Evolutionary conservation across 108 stramenopile genomes (phyloP).

Genomic region (Seminavis robusta): DNA sequence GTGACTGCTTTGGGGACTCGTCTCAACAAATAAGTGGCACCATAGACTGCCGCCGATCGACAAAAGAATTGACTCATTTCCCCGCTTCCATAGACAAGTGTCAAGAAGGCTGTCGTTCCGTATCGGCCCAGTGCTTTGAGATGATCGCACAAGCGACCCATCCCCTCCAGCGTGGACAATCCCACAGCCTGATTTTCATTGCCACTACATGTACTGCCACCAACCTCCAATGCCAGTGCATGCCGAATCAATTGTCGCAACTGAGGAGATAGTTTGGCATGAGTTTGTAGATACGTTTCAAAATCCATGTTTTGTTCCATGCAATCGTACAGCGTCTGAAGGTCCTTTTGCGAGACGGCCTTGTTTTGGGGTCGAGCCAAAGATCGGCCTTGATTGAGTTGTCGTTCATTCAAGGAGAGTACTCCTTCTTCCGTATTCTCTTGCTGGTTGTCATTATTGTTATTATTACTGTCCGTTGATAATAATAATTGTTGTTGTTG

Average conservation of each 20-base stretch:
- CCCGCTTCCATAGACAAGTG: conserved; percentile 78
- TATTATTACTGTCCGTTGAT: background rate
- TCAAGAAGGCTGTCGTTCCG: conserved; percentile 75
- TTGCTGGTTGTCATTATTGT: background rate
- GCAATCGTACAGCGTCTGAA: conserved; percentile 47
- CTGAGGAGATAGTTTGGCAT: conserved; percentile 55
- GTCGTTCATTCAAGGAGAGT: conserved; percentile 74
- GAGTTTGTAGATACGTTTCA: conserved; percentile 41
- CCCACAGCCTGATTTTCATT: background rate
- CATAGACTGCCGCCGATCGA: conserved; percentile 80
- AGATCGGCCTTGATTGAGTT: conserved; percentile 82
- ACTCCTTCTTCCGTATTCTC: conserved; percentile 42
- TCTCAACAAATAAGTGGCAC: conserved; percentile 77
- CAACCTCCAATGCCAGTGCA: conserved; percentile 64
- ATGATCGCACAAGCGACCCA: conserved; percentile 58
- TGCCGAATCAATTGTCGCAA: conserved; percentile 49
- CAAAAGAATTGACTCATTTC: conserved; percentile 84
- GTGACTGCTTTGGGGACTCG: conserved; percentile 27
- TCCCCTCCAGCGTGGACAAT: conserved; percentile 34
- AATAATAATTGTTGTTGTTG: conserved; percentile 1
- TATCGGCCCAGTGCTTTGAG: conserved; percentile 68
- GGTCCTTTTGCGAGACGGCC: conserved; percentile 52
- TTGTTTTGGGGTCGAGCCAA: conserved; percentile 92
- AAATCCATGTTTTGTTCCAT: conserved; percentile 51
- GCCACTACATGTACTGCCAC: conserved; percentile 3